These are phyloP conservation scores for Chlorella variabilis DNA, from an alignment of 163 green algal genomes.

Conservation along the genomic window DNA sequence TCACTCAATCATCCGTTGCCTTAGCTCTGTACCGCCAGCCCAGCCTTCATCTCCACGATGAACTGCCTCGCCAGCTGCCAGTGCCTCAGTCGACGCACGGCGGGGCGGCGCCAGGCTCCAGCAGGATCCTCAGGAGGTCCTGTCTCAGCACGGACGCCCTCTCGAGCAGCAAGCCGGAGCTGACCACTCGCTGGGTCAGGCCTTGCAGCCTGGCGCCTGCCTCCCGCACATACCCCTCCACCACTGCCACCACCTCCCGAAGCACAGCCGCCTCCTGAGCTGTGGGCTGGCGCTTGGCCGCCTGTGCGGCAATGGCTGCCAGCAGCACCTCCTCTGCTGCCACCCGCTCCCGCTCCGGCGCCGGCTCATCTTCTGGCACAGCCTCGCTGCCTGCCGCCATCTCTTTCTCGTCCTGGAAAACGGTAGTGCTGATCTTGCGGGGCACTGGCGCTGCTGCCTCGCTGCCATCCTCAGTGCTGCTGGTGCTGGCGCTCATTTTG, in stretches of 20 bases:
- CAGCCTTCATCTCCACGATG: too few species aligned
- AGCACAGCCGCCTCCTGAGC: slow-evolving; percentile 1
- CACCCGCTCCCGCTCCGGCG: background rate
- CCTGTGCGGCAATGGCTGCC: background rate
- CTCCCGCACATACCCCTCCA: background rate
- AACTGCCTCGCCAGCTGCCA: too few species aligned
- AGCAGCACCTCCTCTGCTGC: background rate
- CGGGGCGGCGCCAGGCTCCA: background rate
- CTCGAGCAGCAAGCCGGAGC: slow-evolving; percentile 21
- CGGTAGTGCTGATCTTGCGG: slow-evolving; percentile 16
- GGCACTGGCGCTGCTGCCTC: background rate
- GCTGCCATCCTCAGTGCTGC: background rate
- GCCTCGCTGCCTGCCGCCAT: background rate
- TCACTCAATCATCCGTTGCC: too few species aligned
- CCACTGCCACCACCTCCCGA: background rate
- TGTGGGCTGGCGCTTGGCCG: background rate
- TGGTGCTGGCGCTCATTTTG: background rate
- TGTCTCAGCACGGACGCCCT: background rate
- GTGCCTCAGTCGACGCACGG: background rate
- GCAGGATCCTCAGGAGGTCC: slow-evolving; percentile 10
- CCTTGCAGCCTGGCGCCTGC: background rate
- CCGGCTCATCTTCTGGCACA: background rate
- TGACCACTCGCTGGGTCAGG: background rate
- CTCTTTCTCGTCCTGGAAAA: slow-evolving; percentile 11
- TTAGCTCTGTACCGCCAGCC: too few species aligned